Percentiles rank a stretch among this genome's conserved stretches.
Conservation (phyloP, 768 basidiomycete species). For the Rhodotorula paludigena region DNA sequence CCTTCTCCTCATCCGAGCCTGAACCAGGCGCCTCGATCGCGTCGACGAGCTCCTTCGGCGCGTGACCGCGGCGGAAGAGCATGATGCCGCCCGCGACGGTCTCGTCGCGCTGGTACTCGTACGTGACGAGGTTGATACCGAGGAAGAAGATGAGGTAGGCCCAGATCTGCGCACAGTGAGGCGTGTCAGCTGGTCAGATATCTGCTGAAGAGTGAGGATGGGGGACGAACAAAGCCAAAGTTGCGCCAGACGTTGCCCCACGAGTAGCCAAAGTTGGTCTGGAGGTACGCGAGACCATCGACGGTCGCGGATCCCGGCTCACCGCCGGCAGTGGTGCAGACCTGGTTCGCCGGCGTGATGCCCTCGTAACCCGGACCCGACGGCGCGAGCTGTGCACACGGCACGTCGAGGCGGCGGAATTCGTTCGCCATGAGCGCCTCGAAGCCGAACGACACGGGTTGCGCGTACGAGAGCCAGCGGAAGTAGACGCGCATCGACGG, state of each 20-base stretch:
- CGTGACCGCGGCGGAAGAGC: constrained; percentile 42
- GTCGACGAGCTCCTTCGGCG: constrained; percentile 45
- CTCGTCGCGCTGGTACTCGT: constrained; percentile 44
- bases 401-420: constrained; percentile 33
- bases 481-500: constrained; percentile 49
- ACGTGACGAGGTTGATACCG: constrained; percentile 43
- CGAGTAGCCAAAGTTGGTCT: constrained; percentile 29
- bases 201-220: neutral
- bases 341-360: constrained; percentile 35
- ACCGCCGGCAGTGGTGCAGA: constrained; percentile 40
- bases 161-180: constrained; percentile 37
- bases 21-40: constrained; percentile 24
- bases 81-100: constrained; percentile 33
- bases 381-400: constrained; percentile 30
- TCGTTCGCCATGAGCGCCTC: constrained; percentile 35
- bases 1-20: constrained; percentile 21
- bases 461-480: constrained; percentile 49
- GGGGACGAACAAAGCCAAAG: neutral
- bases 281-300: constrained; percentile 35
- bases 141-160: constrained; percentile 44
- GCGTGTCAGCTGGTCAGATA: neutral
- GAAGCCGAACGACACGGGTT: constrained; percentile 46
- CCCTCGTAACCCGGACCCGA: constrained; percentile 16
- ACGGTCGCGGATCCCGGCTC: constrained; percentile 34
- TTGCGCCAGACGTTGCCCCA: constrained; percentile 30